These are phyloP conservation scores for Lagerstroemia speciosa DNA, from an alignment of 345 rosid genomes.

Conservation along the genomic window DNA sequence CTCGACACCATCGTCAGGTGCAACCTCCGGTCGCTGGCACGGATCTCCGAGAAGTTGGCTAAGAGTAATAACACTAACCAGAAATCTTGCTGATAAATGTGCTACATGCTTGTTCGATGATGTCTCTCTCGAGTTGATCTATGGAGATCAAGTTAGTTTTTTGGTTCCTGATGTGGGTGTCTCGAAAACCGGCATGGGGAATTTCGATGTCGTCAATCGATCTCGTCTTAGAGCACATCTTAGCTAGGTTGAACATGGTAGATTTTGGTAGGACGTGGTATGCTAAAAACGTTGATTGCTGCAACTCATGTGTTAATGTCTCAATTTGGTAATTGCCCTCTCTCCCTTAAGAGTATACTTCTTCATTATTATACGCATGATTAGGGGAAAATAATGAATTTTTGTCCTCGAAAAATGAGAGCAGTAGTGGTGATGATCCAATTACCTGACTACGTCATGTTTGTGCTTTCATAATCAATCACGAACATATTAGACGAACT, in stretches of 20 bases:
- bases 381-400: not conserved
- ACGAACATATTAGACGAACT: no score
- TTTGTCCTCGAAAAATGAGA: no score
- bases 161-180: not conserved
- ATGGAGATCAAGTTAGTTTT: no score
- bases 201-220: not conserved
- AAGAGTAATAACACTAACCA: not conserved
- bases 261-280: no score
- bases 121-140: not conserved
- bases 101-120: not conserved
- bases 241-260: not conserved
- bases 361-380: no score
- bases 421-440: no score
- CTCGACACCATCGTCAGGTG: conserved; percentile 75
- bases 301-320: not conserved
- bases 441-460: no score
- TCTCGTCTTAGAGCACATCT: not conserved
- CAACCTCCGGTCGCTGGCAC: conserved; percentile 80
- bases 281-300: no score
- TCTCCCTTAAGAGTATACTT: no score
- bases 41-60: conserved; percentile 41
- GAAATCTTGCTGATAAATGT: not conserved
- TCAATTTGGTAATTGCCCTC: not conserved
- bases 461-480: no score
- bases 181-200: not conserved